phyloP scores from a whole-genome alignment of 768 basidiomycete species.

The Polyporus arcularius region DNA sequence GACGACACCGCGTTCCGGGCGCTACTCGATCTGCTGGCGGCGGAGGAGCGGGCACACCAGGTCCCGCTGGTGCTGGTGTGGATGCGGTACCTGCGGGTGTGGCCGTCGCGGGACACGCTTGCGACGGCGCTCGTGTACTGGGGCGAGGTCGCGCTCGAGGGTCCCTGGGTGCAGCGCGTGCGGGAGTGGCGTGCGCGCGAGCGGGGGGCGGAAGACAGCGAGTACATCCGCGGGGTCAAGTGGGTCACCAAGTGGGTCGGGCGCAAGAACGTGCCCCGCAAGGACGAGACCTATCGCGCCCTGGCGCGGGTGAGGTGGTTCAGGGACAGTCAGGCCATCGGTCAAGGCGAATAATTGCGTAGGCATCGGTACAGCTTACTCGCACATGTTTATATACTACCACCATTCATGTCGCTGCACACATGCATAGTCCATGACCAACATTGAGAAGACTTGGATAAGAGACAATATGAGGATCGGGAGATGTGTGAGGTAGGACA shows the following conservation, averaged over 20 bases:
- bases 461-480: too few species aligned
- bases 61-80: constrained; percentile 71
- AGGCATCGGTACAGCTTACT: too few species aligned
- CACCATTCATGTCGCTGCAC: too few species aligned
- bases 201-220: constrained; percentile 31
- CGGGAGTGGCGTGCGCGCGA: constrained; percentile 21
- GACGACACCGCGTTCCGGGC: constrained; percentile 54
- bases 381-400: too few species aligned
- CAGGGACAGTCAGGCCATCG: constrained; percentile 2
- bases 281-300: constrained; percentile 35
- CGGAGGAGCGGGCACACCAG: constrained; percentile 49
- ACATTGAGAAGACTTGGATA: too few species aligned
- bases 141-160: constrained; percentile 65
- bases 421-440: too few species aligned
- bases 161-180: constrained; percentile 53
- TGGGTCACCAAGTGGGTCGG: constrained; percentile 68
- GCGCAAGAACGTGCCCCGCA: constrained; percentile 43
- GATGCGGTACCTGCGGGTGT: constrained; percentile 64
- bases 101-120: constrained; percentile 56
- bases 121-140: constrained; percentile 68
- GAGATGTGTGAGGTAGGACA: too few species aligned
- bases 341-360: too few species aligned
- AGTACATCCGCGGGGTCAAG: constrained; percentile 42
- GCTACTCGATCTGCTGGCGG: constrained; percentile 63
- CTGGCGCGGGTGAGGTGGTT: constrained; percentile 10